A percentile compares a stretch with the other conserved stretches of the same genome.
Conservation (phyloP, 495 filamentous ascomycete species). For the Staphylotrichum longicolle region DNA sequence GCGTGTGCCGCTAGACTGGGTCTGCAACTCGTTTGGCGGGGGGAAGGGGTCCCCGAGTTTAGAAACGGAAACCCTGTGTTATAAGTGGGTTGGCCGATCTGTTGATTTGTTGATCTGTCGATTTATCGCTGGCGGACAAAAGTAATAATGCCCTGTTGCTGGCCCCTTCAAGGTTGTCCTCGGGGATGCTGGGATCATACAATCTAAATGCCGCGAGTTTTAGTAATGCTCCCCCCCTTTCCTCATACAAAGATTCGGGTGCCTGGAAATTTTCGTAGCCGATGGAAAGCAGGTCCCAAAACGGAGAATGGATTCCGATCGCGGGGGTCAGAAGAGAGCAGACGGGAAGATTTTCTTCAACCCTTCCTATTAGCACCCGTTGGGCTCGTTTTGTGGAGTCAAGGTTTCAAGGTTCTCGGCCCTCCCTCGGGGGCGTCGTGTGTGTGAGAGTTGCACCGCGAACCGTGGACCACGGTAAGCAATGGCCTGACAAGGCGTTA, state of each 20-base stretch:
- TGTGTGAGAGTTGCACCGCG: not conserved
- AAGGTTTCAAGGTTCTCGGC: too few relatives aligned
- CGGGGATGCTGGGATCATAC: not conserved
- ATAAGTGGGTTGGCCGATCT: not conserved
- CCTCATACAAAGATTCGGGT: not conserved
- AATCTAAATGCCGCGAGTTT: conserved; percentile 9
- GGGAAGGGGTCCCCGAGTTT: not conserved
- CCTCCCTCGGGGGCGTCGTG: conserved; percentile 1
- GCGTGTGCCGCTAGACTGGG: too few relatives aligned
- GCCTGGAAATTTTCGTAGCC: conserved; percentile 2
- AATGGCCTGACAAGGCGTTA: not conserved
- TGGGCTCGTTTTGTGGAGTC: conserved; percentile 11
- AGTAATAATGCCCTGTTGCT: not conserved
- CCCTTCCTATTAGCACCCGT: not conserved
- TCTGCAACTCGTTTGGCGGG: not conserved
- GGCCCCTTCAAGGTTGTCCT: not conserved
- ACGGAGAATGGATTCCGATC: conserved; percentile 17
- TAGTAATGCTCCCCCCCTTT: conserved; percentile 3
- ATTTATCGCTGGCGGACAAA: not conserved
- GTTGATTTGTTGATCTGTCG: not conserved
- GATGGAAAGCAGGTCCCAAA: conserved; percentile 2
- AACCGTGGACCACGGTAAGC: too few relatives aligned
- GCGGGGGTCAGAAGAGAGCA: conserved; percentile 7
- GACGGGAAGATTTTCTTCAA: conserved; percentile 9
- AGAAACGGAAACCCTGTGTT: not conserved